Evolutionary conservation across 2,329 filamentous ascomycete genomes (phyloP), one percentile per base, ranked within the genome.

Genomic region (Cercospora canescens): DNA sequence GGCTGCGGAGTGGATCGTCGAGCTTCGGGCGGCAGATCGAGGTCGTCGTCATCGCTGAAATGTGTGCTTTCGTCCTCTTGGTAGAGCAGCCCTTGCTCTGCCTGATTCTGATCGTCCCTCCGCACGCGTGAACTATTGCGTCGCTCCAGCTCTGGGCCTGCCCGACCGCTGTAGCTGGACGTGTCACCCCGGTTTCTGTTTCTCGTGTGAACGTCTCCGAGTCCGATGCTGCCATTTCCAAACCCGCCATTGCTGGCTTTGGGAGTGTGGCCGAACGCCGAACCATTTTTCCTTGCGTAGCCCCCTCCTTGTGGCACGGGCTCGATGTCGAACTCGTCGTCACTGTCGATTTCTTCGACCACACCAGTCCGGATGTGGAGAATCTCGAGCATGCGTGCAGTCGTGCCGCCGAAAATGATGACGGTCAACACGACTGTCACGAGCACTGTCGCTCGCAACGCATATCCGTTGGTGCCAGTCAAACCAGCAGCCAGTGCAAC

Each of bases 241-340:
- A 62, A 54, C 45, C 87, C 81, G 37, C 81, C 80, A 63, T 89
- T 81, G 67, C 83, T 79, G 37, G 79, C 83, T 62, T 89, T 88
- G 16, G 93, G 92, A 4, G 83, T 90, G 75, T 93, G 93, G 24
- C 93, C 94, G 63, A 96, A 88, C 14, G 86, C 92, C 26, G 85
- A 87, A 59, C 91, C 91, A 37, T 90, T 87, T 70, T 92, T 91
- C 77, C 96, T 95, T 72, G 91, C 89, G 74, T 94, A 96, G 14
- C 58, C 85, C 18, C 87, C 87, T 32, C 60, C 34, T 60, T 91
- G 88, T 12, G 84, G 84, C 21, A 84, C 80, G 12, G 83, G 80
- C 78, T 97, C 95, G 68, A 97, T 99, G 77, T 99, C 95, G 74
- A 99, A 99, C 78, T 99, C 95, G 76, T 99, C 95, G 76, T 99